These are phyloP conservation scores for Fistulinella cinereoalba DNA, from an alignment of 1,284 basidiomycete genomes.

Conservation along the genomic window DNA sequence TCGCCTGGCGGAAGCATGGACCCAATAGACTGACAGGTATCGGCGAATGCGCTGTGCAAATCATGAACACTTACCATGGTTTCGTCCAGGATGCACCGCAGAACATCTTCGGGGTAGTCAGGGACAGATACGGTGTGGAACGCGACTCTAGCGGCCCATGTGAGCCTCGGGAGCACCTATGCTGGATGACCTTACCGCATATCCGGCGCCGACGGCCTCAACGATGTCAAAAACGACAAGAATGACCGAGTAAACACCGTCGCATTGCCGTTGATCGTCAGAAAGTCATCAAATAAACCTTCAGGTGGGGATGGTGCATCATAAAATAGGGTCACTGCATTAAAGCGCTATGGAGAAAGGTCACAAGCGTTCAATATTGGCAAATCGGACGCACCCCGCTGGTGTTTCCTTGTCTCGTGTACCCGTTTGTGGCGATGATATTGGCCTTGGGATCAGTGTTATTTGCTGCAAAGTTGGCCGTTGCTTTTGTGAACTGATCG, in stretches of 20 bases:
- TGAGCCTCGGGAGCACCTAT: not conserved
- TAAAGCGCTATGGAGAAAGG: constrained; percentile 44
- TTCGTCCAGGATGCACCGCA: constrained; percentile 17
- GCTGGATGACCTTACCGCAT: constrained; percentile 28
- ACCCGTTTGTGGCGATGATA: constrained; percentile 55
- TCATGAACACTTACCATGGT: constrained; percentile 12
- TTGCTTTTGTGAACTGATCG: constrained; percentile 38
- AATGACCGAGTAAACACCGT: constrained; percentile 38
- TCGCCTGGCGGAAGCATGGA: constrained; percentile 15
- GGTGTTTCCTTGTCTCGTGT: constrained; percentile 26
- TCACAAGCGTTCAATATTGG: not conserved
- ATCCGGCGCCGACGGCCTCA: constrained; percentile 14
- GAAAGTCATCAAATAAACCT: constrained; percentile 43
- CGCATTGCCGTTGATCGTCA: constrained; percentile 28
- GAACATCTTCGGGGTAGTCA: constrained; percentile 17
- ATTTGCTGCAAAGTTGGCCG: constrained; percentile 48
- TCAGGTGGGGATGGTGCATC: constrained; percentile 40
- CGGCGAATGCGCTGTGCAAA: not conserved
- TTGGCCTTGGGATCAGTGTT: constrained; percentile 60
- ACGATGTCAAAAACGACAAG: constrained; percentile 31
- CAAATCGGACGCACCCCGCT: constrained; percentile 28
- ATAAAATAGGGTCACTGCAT: constrained; percentile 43
- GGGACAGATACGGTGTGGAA: constrained; percentile 25
- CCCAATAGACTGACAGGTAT: constrained; percentile 6
- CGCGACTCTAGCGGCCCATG: constrained; percentile 9